Percentiles rank a stretch among this genome's conserved stretches.
These are phyloP conservation scores for Platanus orientalis DNA, from an alignment of 164 flowering plant genomes.

Conservation along the genomic window DNA sequence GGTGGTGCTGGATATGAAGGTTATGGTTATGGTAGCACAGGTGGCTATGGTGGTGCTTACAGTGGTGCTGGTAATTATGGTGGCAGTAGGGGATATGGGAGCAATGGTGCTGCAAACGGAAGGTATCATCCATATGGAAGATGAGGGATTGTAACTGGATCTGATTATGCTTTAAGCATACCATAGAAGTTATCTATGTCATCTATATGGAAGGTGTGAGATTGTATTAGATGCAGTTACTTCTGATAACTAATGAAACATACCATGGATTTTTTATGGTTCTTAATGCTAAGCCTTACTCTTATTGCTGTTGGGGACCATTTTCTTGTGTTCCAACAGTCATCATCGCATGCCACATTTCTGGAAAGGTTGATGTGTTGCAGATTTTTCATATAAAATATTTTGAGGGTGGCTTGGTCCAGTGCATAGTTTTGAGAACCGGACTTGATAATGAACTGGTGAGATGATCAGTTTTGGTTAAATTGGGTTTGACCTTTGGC, in stretches of 20 bases:
- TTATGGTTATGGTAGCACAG: slow-evolving; percentile 31
- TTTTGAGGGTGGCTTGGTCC: too few relatives aligned
- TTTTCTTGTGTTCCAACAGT: too few relatives aligned
- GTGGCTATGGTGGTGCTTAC: slow-evolving; percentile 30
- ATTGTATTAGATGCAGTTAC: not conserved
- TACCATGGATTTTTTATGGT: not conserved
- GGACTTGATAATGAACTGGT: too few relatives aligned
- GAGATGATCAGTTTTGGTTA: too few relatives aligned
- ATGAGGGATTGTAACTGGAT: not conserved
- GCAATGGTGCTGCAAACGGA: slow-evolving; percentile 22
- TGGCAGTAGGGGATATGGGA: slow-evolving; percentile 29
- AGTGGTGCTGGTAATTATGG: slow-evolving; percentile 23
- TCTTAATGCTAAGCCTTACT: too few relatives aligned
- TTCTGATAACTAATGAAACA: not conserved
- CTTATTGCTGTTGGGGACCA: too few relatives aligned
- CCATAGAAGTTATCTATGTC: not conserved
- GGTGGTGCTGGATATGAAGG: slow-evolving; percentile 35
- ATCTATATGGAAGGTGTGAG: not conserved
- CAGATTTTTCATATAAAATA: too few relatives aligned
- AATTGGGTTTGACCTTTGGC: too few relatives aligned
- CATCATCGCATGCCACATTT: too few relatives aligned
- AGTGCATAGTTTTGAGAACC: too few relatives aligned
- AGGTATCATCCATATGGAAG: slow-evolving; percentile 49
- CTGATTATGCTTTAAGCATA: not conserved
- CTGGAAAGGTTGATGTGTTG: too few relatives aligned